phyloP scores from a whole-genome alignment of 352 stramenopile genomes.

The Peronosclerospora sorghi region DNA sequence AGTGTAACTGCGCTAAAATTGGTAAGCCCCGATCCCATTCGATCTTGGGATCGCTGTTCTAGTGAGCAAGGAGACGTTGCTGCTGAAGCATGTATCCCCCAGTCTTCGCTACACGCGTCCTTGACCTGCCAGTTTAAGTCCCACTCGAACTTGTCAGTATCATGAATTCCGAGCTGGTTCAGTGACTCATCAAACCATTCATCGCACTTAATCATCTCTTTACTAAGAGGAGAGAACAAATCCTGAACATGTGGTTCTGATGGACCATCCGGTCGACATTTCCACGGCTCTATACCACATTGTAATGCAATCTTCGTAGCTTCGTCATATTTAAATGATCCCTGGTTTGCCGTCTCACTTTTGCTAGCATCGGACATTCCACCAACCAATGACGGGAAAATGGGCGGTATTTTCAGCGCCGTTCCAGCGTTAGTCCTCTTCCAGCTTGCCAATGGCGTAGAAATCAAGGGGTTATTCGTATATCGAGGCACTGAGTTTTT shows the following conservation, averaged over 20 bases:
- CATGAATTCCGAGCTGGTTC: conserved; percentile 26
- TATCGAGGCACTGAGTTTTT: neutral
- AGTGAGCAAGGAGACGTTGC: neutral
- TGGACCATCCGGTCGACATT: conserved; percentile 1
- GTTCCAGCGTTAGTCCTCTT: conserved; percentile 1
- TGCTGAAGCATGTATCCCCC: conserved; percentile 4
- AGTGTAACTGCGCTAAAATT: conserved; percentile 6
- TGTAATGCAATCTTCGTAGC: neutral
- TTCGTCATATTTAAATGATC: neutral
- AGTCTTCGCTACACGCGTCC: conserved; percentile 11
- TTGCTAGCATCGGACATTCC: neutral
- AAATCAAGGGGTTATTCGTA: conserved; percentile 3
- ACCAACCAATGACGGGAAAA: neutral
- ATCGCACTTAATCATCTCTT: conserved; percentile 1
- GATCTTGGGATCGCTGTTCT: neutral
- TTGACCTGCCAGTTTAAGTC: conserved; percentile 27
- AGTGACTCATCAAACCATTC: conserved; percentile 47
- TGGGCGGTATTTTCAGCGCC: neutral
- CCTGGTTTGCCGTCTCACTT: neutral
- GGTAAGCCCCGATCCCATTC: neutral
- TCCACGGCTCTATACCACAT: neutral
- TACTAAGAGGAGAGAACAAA: conserved; percentile 24
- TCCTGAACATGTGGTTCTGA: conserved; percentile 10
- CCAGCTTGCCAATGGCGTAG: conserved; percentile 9
- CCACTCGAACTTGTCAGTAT: conserved; percentile 38